phyloP scores from a whole-genome alignment of 345 rosid genomes.

The Barbarea vulgaris region DNA sequence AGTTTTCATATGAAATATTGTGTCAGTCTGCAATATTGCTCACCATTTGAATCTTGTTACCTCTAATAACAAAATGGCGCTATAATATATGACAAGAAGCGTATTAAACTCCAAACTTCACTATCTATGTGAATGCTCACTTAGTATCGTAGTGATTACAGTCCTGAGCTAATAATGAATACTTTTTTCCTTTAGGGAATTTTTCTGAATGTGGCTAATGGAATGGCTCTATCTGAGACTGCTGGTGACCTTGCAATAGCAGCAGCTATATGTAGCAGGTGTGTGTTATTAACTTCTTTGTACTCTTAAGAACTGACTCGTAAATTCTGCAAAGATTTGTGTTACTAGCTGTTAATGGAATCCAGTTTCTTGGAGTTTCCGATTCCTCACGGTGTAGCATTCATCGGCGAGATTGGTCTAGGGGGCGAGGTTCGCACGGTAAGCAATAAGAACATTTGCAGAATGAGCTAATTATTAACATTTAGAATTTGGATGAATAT shows the following conservation, averaged over 20 bases:
- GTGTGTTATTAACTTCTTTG: neutral
- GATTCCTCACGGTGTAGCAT: constrained; percentile 74
- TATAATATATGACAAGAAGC: neutral
- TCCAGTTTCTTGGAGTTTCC: constrained; percentile 92
- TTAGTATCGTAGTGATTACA: neutral
- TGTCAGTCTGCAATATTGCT: neutral
- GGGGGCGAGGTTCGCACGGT: constrained; percentile 87
- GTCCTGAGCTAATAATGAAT: neutral
- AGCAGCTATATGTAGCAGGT: constrained; percentile 97
- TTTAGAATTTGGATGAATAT: neutral
- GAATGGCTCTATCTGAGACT: constrained; percentile 75
- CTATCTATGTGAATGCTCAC: neutral
- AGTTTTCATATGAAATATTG: neutral
- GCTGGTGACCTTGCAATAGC: constrained; percentile 96
- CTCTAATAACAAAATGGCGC: neutral
- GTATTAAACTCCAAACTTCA: neutral
- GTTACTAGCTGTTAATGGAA: neutral
- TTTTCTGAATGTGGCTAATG: constrained; percentile 82
- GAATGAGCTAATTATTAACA: constrained; percentile 4
- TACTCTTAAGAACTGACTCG: neutral
- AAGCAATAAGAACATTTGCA: constrained; percentile 29
- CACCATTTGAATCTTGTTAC: neutral
- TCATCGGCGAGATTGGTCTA: constrained; percentile 88
- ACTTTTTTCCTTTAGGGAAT: constrained; percentile 48
- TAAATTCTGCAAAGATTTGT: neutral